Evolutionary conservation across 192 early-diverging fungal species (phyloP), one percentile per base, ranked within the genome.

Genomic region (Backusella circina): DNA sequence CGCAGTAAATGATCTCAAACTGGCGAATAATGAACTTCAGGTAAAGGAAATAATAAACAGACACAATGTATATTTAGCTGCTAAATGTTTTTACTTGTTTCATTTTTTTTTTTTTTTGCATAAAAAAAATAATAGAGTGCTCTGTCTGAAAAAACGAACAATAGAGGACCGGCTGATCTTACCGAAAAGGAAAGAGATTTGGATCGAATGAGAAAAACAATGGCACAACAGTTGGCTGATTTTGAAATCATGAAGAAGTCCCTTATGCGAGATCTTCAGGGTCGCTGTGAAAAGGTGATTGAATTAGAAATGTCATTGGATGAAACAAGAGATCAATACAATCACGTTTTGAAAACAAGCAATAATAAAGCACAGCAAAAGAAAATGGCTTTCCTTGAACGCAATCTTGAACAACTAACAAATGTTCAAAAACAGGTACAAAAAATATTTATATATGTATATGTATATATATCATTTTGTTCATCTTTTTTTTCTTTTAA

Each of bases 221-320:
- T 82, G 81, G 75, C 70, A 10, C 68, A 78, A 31, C 81, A 82
- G 50, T 88, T 98, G 67, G 84, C 90, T 28, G 97, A 99, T 70
- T 98, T 97, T 85, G 98, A 99, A 75, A 90, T 92, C 65, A 98
- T 97, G 96, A 97, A 97, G 86, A 97, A 98, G 89, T 94, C 94
- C 37, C 85, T 99, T 74, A 97, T 98, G 96, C 92, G 94, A 50
- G 97, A 98, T 80, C 90, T 99, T 61, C 95, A 98, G 83, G 93
- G 95, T 85, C 93, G 97, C 41, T 98, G 96, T 84, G 97, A 99
- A 81, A 95, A 96, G 89, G 94, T 97, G 67, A 94, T 99, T 32
- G 96, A 99, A 87, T 87, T 98, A 23, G 98, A 98, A 84, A 93
- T 99, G 79, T 92, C 94, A 5, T 86, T 99, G 73, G 98, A 99